Base-by-base conservation (phyloP, 345 rosid species). In the Brassica cretica region DNA sequence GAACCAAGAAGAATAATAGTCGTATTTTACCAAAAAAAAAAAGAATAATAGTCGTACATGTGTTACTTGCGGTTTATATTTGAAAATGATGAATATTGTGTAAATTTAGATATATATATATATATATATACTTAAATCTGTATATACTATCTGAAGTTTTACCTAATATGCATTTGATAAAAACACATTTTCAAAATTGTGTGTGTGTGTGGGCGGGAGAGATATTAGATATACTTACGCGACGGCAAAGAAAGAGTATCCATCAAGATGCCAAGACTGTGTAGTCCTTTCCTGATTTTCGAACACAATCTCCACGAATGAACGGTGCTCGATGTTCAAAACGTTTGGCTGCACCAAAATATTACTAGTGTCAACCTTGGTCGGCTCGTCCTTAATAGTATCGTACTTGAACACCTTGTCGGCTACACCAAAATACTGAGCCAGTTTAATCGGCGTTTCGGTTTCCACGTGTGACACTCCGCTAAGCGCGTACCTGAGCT, bases 161-260 rank as follows among this genome's bases (percentile, higher is more conserved):
- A 56, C 29, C 12, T 21, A 3, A 24, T 60, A 60, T 60, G 33
- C 33, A 25, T 60, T 24, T 30, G 41, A n/a, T 6, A 62, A 14
- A 61, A 19, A 53, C 0, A 3, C 14, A 19, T 58, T 58, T 19
- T 58, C 0, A 3, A 58, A 58, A 19, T 8, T 21, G 62, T 19
- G 16, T 1, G 15, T 14, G 12, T 60, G 55, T 87, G 80, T 37
- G 58, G 37, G 63, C 33, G 37, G 29, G 19, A 75, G 29, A 21
- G 10, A 56, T 21, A 14, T 1, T 3, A 15, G 14, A 12, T 55
- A 6, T 66, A 82, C 90, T 88, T 84, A 89, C 89, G 82, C 92
- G 1, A 88, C 94, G 6, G 85, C 86, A 49, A 91, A 91, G 88
- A 91, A 91, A 0, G 97, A 84, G 70, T 87, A 84, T 0, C 97